Percentiles rank a stretch among this genome's conserved stretches.
phyloP scores from a whole-genome alignment of 2,329 filamentous ascomycete species.

The Aspergillus thermomutatus region DNA sequence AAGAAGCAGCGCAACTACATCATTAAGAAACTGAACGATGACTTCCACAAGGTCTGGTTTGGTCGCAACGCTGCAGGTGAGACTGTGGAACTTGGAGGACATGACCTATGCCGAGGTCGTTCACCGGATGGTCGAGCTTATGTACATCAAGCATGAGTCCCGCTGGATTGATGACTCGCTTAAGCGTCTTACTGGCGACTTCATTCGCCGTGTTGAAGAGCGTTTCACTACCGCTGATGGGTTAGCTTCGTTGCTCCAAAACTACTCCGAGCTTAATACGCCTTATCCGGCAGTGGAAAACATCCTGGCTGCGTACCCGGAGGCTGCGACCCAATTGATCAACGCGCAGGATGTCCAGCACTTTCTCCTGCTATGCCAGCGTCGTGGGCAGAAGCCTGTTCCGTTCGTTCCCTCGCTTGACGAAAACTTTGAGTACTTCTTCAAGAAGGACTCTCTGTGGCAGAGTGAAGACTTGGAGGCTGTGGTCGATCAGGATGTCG shows the following conservation, averaged over 20 bases:
- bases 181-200: slow-evolving; percentile 76
- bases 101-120: slow-evolving; percentile 90
- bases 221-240: slow-evolving; percentile 60
- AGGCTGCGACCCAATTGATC: slow-evolving; percentile 81
- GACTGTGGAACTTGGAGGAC: slow-evolving; percentile 78
- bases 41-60: slow-evolving; percentile 96
- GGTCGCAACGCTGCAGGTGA: slow-evolving; percentile 73
- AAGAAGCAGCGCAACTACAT: slow-evolving; percentile 81
- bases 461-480: slow-evolving; percentile 94
- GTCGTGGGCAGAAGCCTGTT: slow-evolving; percentile 85
- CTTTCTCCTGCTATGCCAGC: slow-evolving; percentile 83
- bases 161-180: slow-evolving; percentile 86
- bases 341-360: slow-evolving; percentile 95
- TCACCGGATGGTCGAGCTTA: slow-evolving; percentile 75
- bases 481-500: slow-evolving; percentile 89
- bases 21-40: slow-evolving; percentile 86
- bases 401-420: slow-evolving; percentile 90
- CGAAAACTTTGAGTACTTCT: slow-evolving; percentile 95
- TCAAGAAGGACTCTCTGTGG: slow-evolving; percentile 99
- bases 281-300: too few species aligned
- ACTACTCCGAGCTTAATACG: too few species aligned
- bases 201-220: slow-evolving; percentile 89
- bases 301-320: slow-evolving; percentile 52
- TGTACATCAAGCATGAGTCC: slow-evolving; percentile 80
- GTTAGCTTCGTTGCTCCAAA: slow-evolving; percentile 60